Evolutionary conservation across 2,329 filamentous ascomycete genomes (phyloP), one percentile per base, ranked within the genome.

Genomic region (Tolypocladium capitatum): DNA sequence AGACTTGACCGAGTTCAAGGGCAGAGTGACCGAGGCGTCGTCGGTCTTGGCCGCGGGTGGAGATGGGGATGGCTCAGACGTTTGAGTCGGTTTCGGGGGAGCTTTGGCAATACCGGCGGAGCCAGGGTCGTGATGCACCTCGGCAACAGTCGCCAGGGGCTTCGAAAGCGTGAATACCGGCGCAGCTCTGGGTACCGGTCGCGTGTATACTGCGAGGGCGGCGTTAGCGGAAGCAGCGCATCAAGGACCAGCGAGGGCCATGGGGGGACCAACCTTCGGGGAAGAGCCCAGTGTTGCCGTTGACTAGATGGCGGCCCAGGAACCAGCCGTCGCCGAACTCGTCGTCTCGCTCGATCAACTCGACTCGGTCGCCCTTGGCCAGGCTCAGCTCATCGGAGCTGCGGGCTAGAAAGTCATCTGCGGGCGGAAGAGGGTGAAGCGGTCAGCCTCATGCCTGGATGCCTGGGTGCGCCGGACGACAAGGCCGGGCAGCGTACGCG

Each of bases 331-430:
- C 86, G 51, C 85, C 85, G 63, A 92, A 94, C 63, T 92, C 86
- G 63, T 92, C 86, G 63, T 92, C 86, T 58, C 86, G 78, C 68
- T 92, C 86, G 53, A 91, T 79, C 52, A 94, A 70, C 68, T 91
- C 84, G 52, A 94, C 83, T 53, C 84, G 80, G 59, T 92, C 86
- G 57, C 86, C 90, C 61, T 94, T 94, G 48, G 80, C 73, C 55
- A 98, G 74, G 57, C 81, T 94, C 60, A 98, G 75, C 73, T 98
- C 92, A 68, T 98, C 92, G 49, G 86, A 84, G 65, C 89, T 94
- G 56, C 92, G 82, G 49, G 91, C 90, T 56, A 82, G 73, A 65
- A 98, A 97, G 68, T 96, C 89, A 68, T 98, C 88, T 94, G 49
- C 27, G 14, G 28, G 43, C 16, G 24, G 18, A 43, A 41, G 21